phyloP scores from a whole-genome alignment of 345 rosid species.

The Ricinus communis region DNA sequence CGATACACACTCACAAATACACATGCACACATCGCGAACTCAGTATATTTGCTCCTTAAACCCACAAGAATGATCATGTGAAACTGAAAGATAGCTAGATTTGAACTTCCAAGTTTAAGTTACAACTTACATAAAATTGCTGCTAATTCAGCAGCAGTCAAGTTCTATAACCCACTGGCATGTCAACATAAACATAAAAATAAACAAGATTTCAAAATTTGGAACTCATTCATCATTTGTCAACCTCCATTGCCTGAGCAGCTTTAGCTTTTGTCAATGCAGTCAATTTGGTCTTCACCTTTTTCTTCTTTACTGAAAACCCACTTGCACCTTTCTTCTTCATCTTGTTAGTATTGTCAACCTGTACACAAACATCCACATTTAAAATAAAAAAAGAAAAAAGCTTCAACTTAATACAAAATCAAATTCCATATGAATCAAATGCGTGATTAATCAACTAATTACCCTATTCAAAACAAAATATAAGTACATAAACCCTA shows the following conservation, averaged over 20 bases:
- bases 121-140: constrained; percentile 14
- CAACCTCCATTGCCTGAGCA: constrained; percentile 94
- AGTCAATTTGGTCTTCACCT: constrained; percentile 76
- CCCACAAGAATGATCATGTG: too few relatives aligned
- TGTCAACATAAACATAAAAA: constrained; percentile 4
- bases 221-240: constrained; percentile 62
- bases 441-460: not conserved
- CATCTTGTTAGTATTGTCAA: constrained; percentile 69
- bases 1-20: not conserved
- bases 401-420: too few relatives aligned
- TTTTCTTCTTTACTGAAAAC: constrained; percentile 85
- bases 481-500: not conserved
- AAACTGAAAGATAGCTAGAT: not conserved
- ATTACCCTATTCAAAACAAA: not conserved
- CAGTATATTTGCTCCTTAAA: too few relatives aligned
- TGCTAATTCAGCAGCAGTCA: constrained; percentile 15
- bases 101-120: constrained; percentile 2
- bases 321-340: constrained; percentile 63
- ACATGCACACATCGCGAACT: not conserved
- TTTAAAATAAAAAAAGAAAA: too few relatives aligned
- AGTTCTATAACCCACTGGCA: not conserved
- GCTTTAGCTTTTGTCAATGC: constrained; percentile 82
- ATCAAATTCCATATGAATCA: not conserved
- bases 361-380: constrained; percentile 43
- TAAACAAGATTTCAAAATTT: not conserved